phyloP scores from a whole-genome alignment of 202 grass and related monocot genomes.

The Saccharum hybrid region DNA sequence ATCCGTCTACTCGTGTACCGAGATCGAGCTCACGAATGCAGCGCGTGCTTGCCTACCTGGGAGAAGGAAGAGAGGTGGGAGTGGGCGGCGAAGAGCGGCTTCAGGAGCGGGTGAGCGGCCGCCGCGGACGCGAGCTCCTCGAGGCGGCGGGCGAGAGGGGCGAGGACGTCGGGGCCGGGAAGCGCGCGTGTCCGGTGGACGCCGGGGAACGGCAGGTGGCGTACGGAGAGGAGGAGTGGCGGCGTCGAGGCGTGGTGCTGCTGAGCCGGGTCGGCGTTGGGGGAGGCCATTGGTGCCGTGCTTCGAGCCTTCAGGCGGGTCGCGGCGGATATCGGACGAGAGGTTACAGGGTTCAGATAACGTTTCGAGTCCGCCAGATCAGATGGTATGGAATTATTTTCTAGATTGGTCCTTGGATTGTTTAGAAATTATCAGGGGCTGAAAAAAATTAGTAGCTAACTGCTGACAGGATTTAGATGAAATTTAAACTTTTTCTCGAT shows the following conservation, averaged over 20 bases:
- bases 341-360: slow-evolving; percentile 41
- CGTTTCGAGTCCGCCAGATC: slow-evolving; percentile 15
- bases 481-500: too few relatives aligned
- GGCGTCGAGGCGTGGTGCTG: slow-evolving; percentile 49
- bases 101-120: slow-evolving; percentile 71
- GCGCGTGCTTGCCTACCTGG: slow-evolving; percentile 47
- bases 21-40: background rate
- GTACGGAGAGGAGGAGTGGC: slow-evolving; percentile 53
- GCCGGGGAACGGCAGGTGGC: slow-evolving; percentile 47
- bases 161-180: slow-evolving; percentile 43
- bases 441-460: too few relatives aligned
- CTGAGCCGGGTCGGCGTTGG: slow-evolving; percentile 60
- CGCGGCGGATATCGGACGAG: slow-evolving; percentile 25
- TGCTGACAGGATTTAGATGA: too few relatives aligned
- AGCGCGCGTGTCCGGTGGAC: slow-evolving; percentile 27
- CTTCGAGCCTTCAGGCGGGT: slow-evolving; percentile 6
- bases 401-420: slow-evolving; percentile 12
- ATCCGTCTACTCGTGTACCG: background rate
- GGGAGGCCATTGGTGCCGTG: slow-evolving; percentile 64
- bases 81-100: slow-evolving; percentile 62
- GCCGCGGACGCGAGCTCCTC: slow-evolving; percentile 60
- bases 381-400: background rate
- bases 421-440: background rate
- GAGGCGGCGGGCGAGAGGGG: slow-evolving; percentile 57
- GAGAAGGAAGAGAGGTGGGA: slow-evolving; percentile 67